Percentiles rank a stretch among this genome's conserved stretches.
These are phyloP conservation scores for Eimeria maxima DNA, from an alignment of 169 alveolate species.

Conservation along the genomic window DNA sequence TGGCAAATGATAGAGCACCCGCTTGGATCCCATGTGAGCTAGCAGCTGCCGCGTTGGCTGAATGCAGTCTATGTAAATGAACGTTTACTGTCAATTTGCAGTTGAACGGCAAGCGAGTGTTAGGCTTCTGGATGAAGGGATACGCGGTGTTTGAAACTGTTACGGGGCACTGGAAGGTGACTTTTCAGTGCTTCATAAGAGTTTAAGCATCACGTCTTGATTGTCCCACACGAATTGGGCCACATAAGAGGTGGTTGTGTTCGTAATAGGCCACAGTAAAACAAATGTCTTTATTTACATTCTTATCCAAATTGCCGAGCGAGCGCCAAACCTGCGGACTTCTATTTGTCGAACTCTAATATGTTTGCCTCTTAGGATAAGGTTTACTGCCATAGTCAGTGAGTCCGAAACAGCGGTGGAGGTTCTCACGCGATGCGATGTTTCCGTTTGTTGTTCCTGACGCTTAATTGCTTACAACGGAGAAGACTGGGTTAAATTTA, in stretches of 20 bases:
- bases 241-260: neutral
- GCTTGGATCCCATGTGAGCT: neutral
- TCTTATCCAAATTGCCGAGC: neutral
- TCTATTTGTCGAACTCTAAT: neutral
- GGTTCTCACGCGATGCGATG: neutral
- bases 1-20: neutral
- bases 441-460: neutral
- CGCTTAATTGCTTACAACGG: neutral
- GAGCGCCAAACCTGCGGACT: too few species aligned
- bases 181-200: too few species aligned
- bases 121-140: neutral
- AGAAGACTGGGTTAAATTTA: neutral
- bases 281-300: neutral
- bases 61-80: neutral
- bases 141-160: too few species aligned
- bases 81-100: neutral
- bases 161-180: too few species aligned
- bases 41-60: neutral
- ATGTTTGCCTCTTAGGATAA: neutral
- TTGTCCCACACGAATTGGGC: too few species aligned
- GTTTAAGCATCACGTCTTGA: too few species aligned
- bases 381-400: neutral
- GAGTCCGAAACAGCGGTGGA: neutral
- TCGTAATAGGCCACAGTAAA: neutral
- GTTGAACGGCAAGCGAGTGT: neutral